These are phyloP conservation scores for Herpotrichia juniperi DNA, from an alignment of 2,329 filamentous ascomycete species.

Conservation along the genomic window DNA sequence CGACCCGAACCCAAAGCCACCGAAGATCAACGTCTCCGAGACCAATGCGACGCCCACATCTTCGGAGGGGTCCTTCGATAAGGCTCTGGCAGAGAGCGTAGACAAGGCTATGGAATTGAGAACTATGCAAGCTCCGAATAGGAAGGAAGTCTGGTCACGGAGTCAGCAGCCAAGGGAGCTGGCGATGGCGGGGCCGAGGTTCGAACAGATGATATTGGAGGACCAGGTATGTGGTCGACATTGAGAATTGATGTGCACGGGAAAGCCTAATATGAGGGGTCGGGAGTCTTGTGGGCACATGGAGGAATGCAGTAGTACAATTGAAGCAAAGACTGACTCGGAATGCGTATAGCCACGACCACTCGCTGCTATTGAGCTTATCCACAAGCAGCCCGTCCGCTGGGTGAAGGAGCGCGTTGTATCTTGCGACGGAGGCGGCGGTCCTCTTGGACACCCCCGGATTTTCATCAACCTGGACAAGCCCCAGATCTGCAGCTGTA, in stretches of 20 bases:
- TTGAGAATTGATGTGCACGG: background rate
- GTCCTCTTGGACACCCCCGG: conserved; percentile 84
- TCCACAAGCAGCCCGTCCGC: conserved; percentile 92
- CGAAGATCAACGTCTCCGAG: conserved; percentile 60
- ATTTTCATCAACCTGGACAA: conserved; percentile 99
- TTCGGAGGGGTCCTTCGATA: conserved; percentile 57
- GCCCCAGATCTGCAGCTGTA: conserved; percentile 87
- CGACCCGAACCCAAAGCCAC: conserved; percentile 61
- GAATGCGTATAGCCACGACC: conserved; percentile 73
- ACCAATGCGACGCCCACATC: conserved; percentile 65
- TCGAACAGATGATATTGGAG: conserved; percentile 95
- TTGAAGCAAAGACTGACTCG: conserved; percentile 26
- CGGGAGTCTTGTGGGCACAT: background rate
- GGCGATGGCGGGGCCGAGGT: conserved; percentile 92
- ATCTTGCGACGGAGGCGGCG: conserved; percentile 90
- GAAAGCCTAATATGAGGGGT: background rate
- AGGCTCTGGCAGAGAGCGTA: conserved; percentile 61
- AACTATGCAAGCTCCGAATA: conserved; percentile 84
- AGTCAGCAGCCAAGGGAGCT: conserved; percentile 80
- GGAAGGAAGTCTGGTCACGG: conserved; percentile 77
- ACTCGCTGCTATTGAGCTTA: conserved; percentile 88
- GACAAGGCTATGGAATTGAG: conserved; percentile 61
- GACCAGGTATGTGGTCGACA: conserved; percentile 71
- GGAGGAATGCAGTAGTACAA: conserved; percentile 2
- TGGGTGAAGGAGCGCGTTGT: conserved; percentile 87